Conservation (phyloP, 2,329 filamentous ascomycete genomes). For the Pestalotiopsis sp. region DNA sequence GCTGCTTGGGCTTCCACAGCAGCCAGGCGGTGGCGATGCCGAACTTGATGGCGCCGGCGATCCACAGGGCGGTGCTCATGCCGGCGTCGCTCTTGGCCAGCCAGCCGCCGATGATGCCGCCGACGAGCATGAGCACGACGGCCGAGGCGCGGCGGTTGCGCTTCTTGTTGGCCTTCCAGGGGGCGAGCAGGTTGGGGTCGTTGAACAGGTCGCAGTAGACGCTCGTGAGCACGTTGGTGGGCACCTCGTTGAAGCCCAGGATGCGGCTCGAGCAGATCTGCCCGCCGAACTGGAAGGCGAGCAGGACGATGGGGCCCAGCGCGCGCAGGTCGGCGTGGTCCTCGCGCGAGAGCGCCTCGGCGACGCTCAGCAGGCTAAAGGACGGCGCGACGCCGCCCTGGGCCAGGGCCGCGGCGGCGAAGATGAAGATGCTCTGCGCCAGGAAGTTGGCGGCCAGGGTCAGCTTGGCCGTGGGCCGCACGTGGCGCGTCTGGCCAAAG, state of each 20-base stretch:
- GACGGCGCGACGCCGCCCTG: constrained; percentile 46
- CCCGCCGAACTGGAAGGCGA: constrained; percentile 55
- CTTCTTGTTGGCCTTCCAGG: constrained; percentile 43
- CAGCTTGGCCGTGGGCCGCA: constrained; percentile 37
- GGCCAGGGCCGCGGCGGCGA: constrained; percentile 52
- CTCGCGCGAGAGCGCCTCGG: constrained; percentile 16
- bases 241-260: constrained; percentile 53
- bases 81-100: constrained; percentile 41
- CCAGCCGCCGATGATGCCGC: constrained; percentile 50
- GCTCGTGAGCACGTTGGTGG: constrained; percentile 55
- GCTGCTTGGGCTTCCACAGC: constrained; percentile 25
- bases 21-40: constrained; percentile 36
- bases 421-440: constrained; percentile 50
- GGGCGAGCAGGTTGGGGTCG: constrained; percentile 47
- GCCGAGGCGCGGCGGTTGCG: constrained; percentile 47
- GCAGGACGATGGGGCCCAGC: constrained; percentile 44
- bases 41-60: constrained; percentile 45
- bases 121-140: constrained; percentile 45
- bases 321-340: constrained; percentile 36
- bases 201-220: constrained; percentile 54
- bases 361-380: constrained; percentile 29
- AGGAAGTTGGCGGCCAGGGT: constrained; percentile 50
- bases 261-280: constrained; percentile 51
- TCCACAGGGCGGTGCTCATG: constrained; percentile 43
- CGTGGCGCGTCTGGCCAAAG: constrained; percentile 37